phyloP scores from a whole-genome alignment of 176 grass and related monocot genomes.

The Aegilops tauschii region DNA sequence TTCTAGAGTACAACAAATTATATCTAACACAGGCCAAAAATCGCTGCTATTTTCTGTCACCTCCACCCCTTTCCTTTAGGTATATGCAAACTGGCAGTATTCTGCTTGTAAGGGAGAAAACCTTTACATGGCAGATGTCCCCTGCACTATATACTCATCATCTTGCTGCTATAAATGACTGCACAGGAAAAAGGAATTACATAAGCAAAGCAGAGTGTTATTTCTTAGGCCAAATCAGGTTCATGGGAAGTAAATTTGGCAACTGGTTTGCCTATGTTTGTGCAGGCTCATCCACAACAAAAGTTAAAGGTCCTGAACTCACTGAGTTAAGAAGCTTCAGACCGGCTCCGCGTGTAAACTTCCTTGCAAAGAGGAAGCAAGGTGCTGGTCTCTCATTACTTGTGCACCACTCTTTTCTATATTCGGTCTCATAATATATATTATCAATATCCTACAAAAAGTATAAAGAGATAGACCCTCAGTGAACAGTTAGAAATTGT shows the following conservation, averaged over 20 bases:
- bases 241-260: not conserved
- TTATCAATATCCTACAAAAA: constrained; percentile 86
- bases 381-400: constrained; percentile 68
- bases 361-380: constrained; percentile 97
- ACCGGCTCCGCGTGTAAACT: constrained; percentile 82
- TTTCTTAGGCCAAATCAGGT: constrained; percentile 5
- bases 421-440: constrained; percentile 91
- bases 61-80: constrained; percentile 22
- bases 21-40: constrained; percentile 8
- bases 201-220: not conserved
- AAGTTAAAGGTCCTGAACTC: constrained; percentile 23
- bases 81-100: constrained; percentile 22
- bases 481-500: constrained; percentile 16
- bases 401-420: constrained; percentile 92
- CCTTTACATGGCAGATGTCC: constrained; percentile 12
- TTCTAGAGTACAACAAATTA: constrained; percentile 22
- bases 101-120: constrained; percentile 23
- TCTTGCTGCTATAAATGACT: constrained; percentile 49
- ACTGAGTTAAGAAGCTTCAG: constrained; percentile 78
- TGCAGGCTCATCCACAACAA: not conserved
- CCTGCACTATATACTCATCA: constrained; percentile 30
- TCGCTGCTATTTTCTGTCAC: constrained; percentile 2
- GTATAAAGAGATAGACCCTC: constrained; percentile 7
- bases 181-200: not conserved
- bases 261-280: not conserved